Base-by-base conservation (phyloP, 371 early-diverging fungal species). In the Smittium mucronatum region DNA sequence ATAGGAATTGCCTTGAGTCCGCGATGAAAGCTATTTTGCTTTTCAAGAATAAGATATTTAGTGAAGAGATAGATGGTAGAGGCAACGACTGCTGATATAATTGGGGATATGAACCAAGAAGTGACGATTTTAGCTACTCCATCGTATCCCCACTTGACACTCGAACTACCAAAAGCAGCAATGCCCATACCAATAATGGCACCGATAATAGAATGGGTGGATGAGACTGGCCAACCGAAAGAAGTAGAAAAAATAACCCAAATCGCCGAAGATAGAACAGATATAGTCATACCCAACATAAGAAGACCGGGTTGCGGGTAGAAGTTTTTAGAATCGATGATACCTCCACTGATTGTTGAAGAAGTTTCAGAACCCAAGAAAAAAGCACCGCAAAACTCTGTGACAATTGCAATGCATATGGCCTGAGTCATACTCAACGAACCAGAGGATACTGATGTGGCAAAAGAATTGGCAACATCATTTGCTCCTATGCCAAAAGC, bases 381-480 rank as follows among this genome's bases (percentile, higher is more conserved):
- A 33, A 91, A 77, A 0, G 93, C 93, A 71, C 93, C 93, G 8
- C 86, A 74, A 67, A 92, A 89, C 77, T 93, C 93, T 28, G 93
- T 90, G 72, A 93, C 89, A 71, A 89, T 78, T 69, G 93, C 93
- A 72, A 92, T 85, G 34, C 81, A 75, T 73, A 85, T 82, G 11
- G 93, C 93, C 75, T 89, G 88, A 2, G 68, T 71, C 35, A 92
- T 75, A 15, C 87, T 86, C 59, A 93, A 72, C 5, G 93, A 88
- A 15, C 89, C 87, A 1, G 93, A 89, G 25, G 88, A 88, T 60
- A 93, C 90, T 25, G 93, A 89, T n/a, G 91, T 89, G 36, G 93
- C 89, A 73, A 92, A 93, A 2, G 90, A 84, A 74, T 93, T 93
- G 74, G 93, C 87, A 16, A 93, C 93, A 78, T 93, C 94, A 77